A percentile compares a stretch with the other conserved stretches of the same genome.
Evolutionary conservation across 73 alveolate species (phyloP).

Genomic region (Uronychia setigera): DNA sequence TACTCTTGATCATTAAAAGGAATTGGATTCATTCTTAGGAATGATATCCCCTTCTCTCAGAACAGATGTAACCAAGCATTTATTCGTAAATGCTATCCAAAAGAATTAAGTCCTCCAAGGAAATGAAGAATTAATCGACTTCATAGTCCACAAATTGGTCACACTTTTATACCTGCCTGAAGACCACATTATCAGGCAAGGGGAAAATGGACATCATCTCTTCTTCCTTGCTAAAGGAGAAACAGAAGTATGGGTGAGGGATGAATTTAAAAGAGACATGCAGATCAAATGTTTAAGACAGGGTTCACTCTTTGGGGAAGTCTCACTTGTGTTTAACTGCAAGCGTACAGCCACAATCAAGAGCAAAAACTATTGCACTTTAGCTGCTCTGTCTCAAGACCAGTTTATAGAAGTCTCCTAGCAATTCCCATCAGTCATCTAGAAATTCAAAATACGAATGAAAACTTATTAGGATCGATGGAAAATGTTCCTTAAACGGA

Average conservation of each 20-base stretch:
- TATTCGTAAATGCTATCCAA: conserved; percentile 9
- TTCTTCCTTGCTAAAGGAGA: conserved; percentile 32
- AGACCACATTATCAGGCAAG: conserved; percentile 24
- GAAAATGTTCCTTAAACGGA: conserved; percentile 15
- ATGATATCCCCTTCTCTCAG: conserved; percentile 59
- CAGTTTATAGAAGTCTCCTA: conserved; percentile 45
- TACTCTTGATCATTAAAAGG: conserved; percentile 56
- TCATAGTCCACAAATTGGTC: conserved; percentile 9
- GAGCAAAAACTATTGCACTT: conserved; percentile 73
- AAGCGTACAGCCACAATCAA: conserved; percentile 84
- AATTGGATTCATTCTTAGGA: conserved; percentile 47
- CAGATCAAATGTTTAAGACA: not conserved
- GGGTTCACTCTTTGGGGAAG: conserved; percentile 20
- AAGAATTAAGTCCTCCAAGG: not conserved
- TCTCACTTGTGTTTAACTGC: conserved; percentile 61
- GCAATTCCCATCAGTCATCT: conserved; percentile 42
- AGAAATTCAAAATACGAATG: conserved; percentile 28
- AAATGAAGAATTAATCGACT: conserved; percentile 5
- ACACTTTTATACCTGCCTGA: conserved; percentile 22
- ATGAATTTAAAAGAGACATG: not conserved
- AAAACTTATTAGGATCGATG: conserved; percentile 33
- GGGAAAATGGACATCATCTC: conserved; percentile 1
- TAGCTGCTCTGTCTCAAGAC: conserved; percentile 45
- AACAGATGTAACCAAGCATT: conserved; percentile 11
- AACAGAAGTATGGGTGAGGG: conserved; percentile 15